A percentile compares a stretch with the other conserved stretches of the same genome.
These are phyloP conservation scores for Pistacia atlantica DNA, from an alignment of 345 rosid species.

Conservation along the genomic window DNA sequence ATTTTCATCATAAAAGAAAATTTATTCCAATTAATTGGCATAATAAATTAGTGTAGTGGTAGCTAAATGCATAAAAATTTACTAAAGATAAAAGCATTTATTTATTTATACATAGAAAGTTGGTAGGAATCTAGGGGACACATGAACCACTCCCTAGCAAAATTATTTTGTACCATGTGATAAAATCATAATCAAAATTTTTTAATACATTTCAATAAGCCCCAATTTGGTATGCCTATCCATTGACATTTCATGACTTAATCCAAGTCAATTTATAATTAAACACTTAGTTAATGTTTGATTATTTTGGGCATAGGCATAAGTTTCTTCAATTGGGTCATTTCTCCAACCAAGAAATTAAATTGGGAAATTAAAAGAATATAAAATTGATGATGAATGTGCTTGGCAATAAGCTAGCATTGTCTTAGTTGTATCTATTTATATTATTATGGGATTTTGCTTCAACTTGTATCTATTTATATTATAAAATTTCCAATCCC, in stretches of 20 bases:
- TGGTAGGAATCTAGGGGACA: conserved; percentile 15
- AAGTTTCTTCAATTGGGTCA: too few species aligned
- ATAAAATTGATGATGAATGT: not conserved
- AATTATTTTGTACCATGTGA: conserved; percentile 18
- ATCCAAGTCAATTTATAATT: not conserved
- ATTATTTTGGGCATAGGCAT: too few species aligned
- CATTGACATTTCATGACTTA: not conserved
- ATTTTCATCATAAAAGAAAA: too few species aligned
- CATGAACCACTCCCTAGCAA: conserved; percentile 12
- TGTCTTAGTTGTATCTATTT: conserved; percentile 7
- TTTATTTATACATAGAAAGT: not conserved
- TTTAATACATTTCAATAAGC: too few species aligned
- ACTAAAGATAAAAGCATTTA: too few species aligned
- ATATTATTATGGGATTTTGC: not conserved
- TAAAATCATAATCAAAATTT: too few species aligned
- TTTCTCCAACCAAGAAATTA: not conserved
- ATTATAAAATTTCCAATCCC: not conserved
- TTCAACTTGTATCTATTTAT: not conserved
- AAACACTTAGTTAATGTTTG: too few species aligned
- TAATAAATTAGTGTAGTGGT: not conserved
- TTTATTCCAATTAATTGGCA: not conserved
- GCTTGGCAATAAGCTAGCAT: not conserved
- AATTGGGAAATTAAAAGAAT: not conserved
- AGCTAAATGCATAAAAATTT: too few species aligned
- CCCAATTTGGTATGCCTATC: not conserved